Conservation (phyloP, 2,329 filamentous ascomycete genomes). For the Penicillium occitanis region DNA sequence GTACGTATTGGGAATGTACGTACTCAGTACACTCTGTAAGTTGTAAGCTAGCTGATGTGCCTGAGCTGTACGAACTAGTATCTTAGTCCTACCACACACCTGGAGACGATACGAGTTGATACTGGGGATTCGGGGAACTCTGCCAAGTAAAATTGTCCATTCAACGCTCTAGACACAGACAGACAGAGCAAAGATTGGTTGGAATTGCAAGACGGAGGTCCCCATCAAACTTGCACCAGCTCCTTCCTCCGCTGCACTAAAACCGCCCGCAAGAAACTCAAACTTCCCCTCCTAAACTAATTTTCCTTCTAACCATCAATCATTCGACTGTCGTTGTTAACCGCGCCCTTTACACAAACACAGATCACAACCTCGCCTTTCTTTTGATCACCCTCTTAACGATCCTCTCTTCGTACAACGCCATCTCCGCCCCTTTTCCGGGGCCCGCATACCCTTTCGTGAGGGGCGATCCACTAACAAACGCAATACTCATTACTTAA, state of each 20-base stretch:
- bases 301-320: not conserved
- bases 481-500: slow-evolving; percentile 15
- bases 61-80: not conserved
- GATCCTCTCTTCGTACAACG: not conserved
- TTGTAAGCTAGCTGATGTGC: not conserved
- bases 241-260: not conserved
- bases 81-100: not conserved
- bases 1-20: not conserved
- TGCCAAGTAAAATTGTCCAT: not conserved
- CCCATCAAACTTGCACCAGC: not conserved
- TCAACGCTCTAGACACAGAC: not conserved
- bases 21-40: not conserved
- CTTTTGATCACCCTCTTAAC: not conserved
- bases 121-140: not conserved
- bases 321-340: not conserved
- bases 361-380: not conserved
- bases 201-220: not conserved
- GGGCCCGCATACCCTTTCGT: slow-evolving; percentile 6
- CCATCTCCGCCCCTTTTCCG: slow-evolving; percentile 4
- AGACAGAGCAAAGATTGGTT: not conserved
- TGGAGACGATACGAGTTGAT: not conserved
- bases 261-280: not conserved
- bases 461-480: slow-evolving; percentile 15
- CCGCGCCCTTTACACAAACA: not conserved
- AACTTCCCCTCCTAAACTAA: not conserved